phyloP scores from a whole-genome alignment of 495 filamentous ascomycete genomes.

The Hypoxylon cercidicola region DNA sequence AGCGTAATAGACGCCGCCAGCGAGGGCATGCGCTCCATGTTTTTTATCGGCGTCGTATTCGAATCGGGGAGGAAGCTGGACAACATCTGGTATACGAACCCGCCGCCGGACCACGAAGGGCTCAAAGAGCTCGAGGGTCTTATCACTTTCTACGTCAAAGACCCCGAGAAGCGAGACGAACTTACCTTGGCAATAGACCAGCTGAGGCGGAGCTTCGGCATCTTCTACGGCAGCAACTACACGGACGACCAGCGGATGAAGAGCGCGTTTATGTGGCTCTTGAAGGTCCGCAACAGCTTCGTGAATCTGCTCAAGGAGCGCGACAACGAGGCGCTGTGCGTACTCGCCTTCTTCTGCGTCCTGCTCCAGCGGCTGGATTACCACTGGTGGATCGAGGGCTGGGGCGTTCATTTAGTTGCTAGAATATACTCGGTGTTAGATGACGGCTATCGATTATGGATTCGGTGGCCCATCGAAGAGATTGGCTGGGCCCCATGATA shows the following conservation, averaged over 20 bases:
- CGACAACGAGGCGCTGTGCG: slow-evolving; percentile 50
- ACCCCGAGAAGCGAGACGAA: slow-evolving; percentile 26
- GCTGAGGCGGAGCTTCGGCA: slow-evolving; percentile 35
- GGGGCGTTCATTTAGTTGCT: slow-evolving; percentile 49
- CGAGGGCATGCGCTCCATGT: slow-evolving; percentile 36
- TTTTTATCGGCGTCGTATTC: slow-evolving; percentile 46
- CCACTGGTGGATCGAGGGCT: slow-evolving; percentile 58
- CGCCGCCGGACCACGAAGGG: slow-evolving; percentile 35
- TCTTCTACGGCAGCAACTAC: slow-evolving; percentile 23
- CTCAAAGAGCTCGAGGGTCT: slow-evolving; percentile 38
- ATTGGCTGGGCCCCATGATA: slow-evolving; percentile 49
- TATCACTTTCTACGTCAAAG: slow-evolving; percentile 26
- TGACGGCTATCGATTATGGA: slow-evolving; percentile 54
- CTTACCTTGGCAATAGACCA: slow-evolving; percentile 30
- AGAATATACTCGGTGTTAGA: slow-evolving; percentile 50
- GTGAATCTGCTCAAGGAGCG: slow-evolving; percentile 46
- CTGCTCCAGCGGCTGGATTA: slow-evolving; percentile 49
- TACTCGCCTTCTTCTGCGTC: slow-evolving; percentile 56
- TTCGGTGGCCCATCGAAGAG: slow-evolving; percentile 56
- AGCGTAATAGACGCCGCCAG: slow-evolving; percentile 47
- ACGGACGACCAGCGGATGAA: slow-evolving; percentile 39
- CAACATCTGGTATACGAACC: slow-evolving; percentile 17
- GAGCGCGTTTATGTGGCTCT: slow-evolving; percentile 55
- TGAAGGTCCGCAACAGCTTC: slow-evolving; percentile 46
- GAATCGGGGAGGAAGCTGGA: slow-evolving; percentile 39